Evolutionary conservation across 331 rosid species (phyloP).

Genomic region (Quercus phellos): DNA sequence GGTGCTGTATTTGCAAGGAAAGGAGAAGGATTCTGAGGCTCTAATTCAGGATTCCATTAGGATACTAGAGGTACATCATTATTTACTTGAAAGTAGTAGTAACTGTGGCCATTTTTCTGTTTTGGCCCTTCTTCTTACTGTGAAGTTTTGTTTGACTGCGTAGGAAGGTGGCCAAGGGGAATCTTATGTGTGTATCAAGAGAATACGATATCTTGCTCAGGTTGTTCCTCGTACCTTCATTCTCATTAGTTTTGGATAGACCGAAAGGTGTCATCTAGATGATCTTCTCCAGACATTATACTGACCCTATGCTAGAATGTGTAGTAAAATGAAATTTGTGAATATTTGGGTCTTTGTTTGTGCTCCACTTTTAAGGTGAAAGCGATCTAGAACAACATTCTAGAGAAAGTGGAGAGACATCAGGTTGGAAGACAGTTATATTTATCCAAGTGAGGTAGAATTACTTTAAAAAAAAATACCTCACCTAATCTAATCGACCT

Average conservation of each 20-base stretch:
- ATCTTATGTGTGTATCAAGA: constrained; percentile 53
- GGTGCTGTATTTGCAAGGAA: constrained; percentile 80
- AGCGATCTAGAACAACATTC: no score
- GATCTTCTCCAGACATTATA: neutral
- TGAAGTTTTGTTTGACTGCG: constrained; percentile 26
- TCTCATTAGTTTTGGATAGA: neutral
- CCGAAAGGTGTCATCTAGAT: neutral
- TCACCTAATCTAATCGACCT: no score
- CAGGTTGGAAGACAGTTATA: no score
- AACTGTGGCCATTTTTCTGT: neutral
- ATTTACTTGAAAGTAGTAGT: constrained; percentile 4
- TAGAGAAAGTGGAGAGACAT: no score
- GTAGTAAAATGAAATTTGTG: neutral
- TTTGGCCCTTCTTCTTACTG: constrained; percentile 10
- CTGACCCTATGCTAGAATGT: neutral
- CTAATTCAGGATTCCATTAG: constrained; percentile 67
- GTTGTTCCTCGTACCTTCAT: constrained; percentile 30
- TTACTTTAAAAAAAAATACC: no score
- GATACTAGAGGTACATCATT: constrained; percentile 66
- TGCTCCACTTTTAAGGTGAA: no score
- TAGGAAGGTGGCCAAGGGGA: constrained; percentile 74
- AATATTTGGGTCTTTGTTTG: neutral
- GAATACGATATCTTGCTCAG: constrained; percentile 78
- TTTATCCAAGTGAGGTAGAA: no score
- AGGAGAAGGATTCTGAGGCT: constrained; percentile 67